Evolutionary conservation across 768 basidiomycete species (phyloP), one percentile per base, ranked within the genome.

Genomic region (Chlorophyllum brunneum): DNA sequence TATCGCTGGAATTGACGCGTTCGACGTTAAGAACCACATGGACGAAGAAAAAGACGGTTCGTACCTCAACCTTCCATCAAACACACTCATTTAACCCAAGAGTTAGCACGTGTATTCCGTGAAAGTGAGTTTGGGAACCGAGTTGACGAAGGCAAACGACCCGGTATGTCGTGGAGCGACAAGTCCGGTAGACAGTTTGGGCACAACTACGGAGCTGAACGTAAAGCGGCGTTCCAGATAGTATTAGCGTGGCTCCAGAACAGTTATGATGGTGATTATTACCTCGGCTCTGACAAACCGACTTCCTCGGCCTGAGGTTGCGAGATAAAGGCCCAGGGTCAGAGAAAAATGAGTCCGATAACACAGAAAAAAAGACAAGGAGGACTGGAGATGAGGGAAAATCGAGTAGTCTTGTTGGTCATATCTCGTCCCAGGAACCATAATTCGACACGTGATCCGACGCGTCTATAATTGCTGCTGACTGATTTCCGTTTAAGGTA

Each of bases 81-180:
- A 60, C 54, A 59, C 62, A 60, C 71, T 69, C 77, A 77, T 77
- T n/a, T 30, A 18, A 10, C 16, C 31, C 24, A 20, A 27, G 18
- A 30, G 29, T 36, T 22, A 33, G 27, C 38, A 39, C 23, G 27
- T 11, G 44, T 31, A 18, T 8, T 16, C 18, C 16, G 23, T 36
- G 23, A 26, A 7, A 6, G 20, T 45, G 29, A 1, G 13, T 27
- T 31, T 38, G 16, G 5, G 29, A n/a, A 10, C 27, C 34, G 44
- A 9, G 44, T 46, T 20, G 24, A n/a, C 6, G 16, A 20, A 26
- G 42, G n/a, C 1, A 18, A 6, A 43, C 9, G 22, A 24, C 29
- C 5, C 9, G 16, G 15, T 18, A 13, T 31, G 38, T 11, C 20
- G 24, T n/a, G n/a, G n/a, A n/a, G n/a, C n/a, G 37, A 2, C 23